These are phyloP conservation scores for Eutrema yunnanense DNA, from an alignment of 345 rosid genomes.

Conservation along the genomic window DNA sequence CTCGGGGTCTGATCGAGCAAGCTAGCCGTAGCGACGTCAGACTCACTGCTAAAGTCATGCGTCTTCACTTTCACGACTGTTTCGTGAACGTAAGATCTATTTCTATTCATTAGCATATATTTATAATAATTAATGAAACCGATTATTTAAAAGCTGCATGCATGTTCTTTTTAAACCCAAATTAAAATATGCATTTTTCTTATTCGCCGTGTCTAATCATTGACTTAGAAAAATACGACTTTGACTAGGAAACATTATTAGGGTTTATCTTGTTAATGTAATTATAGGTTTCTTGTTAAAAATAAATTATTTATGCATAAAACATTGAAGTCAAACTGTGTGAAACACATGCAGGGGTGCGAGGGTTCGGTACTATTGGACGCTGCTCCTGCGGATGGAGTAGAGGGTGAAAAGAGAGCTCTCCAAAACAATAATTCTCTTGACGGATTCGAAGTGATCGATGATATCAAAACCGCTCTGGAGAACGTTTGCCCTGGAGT, in stretches of 20 bases:
- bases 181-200: neutral
- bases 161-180: slow-evolving; percentile 1
- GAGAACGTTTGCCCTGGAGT: slow-evolving; percentile 49
- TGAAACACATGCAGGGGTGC: slow-evolving; percentile 42
- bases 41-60: slow-evolving; percentile 36
- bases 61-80: slow-evolving; percentile 52
- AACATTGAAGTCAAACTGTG: neutral
- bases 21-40: slow-evolving; percentile 21
- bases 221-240: neutral
- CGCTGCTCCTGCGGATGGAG: slow-evolving; percentile 28
- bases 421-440: slow-evolving; percentile 28
- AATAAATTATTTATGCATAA: neutral
- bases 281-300: neutral
- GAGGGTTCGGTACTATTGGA: slow-evolving; percentile 53
- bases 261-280: neutral
- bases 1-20: slow-evolving; percentile 20
- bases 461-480: slow-evolving; percentile 44
- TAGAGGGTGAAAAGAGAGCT: slow-evolving; percentile 34
- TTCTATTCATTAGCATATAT: neutral
- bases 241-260: neutral
- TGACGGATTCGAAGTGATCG: slow-evolving; percentile 35
- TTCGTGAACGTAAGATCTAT: slow-evolving; percentile 46
- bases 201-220: neutral
- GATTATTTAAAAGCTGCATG: neutral
- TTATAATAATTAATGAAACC: neutral